Evolutionary conservation across 108 stramenopile genomes (phyloP), one percentile per base, ranked within the genome.

Genomic region (Cyclotella kingstonii): DNA sequence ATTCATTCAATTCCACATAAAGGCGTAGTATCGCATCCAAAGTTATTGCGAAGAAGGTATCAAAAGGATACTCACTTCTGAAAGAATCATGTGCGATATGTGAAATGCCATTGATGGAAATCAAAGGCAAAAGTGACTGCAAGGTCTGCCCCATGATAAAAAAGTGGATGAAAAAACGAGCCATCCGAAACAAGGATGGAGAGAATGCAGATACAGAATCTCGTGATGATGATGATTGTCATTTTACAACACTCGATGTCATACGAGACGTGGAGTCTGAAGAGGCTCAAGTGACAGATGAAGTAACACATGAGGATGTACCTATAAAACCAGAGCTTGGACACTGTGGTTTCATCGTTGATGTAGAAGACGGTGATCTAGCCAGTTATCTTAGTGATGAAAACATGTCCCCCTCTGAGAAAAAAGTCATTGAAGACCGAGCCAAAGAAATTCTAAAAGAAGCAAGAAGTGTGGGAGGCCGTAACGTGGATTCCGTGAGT

Each of bases 1-100:
- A 15, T 8, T 59, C 51, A 4, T 21, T 14, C 3, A 19, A 15
- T 39, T 19, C 30, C 26, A 48, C 14, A 1, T 19, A 51, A 50
- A 74, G 73, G 51, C 58, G 60, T 17, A 60, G 51, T 11, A 67
- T 74, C 30, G 73, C 73, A 52, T 61, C 66, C n/a, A 74, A 74
- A 53, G 66, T 66, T 9, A 61, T 61, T 7, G 66, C 65, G 15
- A 60, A 60, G 33, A 67, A 66, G 50, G 49, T 67, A 3, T 29
- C 53, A 11, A 60, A 53, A 46, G 73, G 73, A 26, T 74, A 60
- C 42, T 21, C 12, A 8, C 15, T 74, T 7, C 42, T 55, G 3
- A 42, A 66, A 17, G 57, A 61, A 47, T 28, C 29, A 23, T 74
- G 73, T 55, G 25, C 44, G 8, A 6, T 23, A 14, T 74, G 73